These are phyloP conservation scores for Rutstroemia sp. DNA, from an alignment of 2,329 filamentous ascomycete genomes.

Conservation along the genomic window DNA sequence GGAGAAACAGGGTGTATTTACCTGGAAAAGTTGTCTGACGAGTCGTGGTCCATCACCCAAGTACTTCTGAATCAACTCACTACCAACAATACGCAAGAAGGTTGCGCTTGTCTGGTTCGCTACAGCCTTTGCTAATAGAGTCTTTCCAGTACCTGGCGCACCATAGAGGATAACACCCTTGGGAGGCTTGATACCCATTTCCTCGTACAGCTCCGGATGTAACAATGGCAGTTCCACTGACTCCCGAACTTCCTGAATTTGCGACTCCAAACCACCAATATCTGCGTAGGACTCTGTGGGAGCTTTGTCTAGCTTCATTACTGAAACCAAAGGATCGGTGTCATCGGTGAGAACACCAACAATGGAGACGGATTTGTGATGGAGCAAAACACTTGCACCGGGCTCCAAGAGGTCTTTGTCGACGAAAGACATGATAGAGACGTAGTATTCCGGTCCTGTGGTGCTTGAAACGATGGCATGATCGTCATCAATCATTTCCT, in stretches of 20 bases:
- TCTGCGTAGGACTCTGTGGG: slow-evolving; percentile 97
- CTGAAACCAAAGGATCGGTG: slow-evolving; percentile 87
- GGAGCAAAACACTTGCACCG: slow-evolving; percentile 86
- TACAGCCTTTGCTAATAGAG: slow-evolving; percentile 89
- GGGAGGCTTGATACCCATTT: slow-evolving; percentile 99
- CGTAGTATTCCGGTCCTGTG: slow-evolving; percentile 96
- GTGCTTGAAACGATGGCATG: slow-evolving; percentile 97
- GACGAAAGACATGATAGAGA: slow-evolving; percentile 99
- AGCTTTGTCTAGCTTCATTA: slow-evolving; percentile 99
- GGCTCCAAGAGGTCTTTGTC: slow-evolving; percentile 98
- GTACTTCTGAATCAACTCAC: slow-evolving; percentile 97
- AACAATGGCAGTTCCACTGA: slow-evolving; percentile 92
- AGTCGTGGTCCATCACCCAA: slow-evolving; percentile 91
- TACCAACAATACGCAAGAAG: slow-evolving; percentile 94
- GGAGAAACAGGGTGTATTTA: slow-evolving; percentile 30
- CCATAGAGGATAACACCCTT: slow-evolving; percentile 99
- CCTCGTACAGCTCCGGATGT: slow-evolving; percentile 95
- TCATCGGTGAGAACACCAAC: slow-evolving; percentile 97
- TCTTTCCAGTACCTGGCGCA: slow-evolving; percentile 95
- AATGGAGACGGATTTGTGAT: slow-evolving; percentile 97
- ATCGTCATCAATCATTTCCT: slow-evolving; percentile 99
- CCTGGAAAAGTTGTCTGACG: slow-evolving; percentile 91
- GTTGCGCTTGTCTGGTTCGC: slow-evolving; percentile 99
- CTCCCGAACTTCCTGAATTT: slow-evolving; percentile 97
- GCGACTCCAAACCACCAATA: slow-evolving; percentile 89